These are phyloP conservation scores for Paraurostyla sp. DNA, from an alignment of 73 alveolate genomes.

Conservation along the genomic window DNA sequence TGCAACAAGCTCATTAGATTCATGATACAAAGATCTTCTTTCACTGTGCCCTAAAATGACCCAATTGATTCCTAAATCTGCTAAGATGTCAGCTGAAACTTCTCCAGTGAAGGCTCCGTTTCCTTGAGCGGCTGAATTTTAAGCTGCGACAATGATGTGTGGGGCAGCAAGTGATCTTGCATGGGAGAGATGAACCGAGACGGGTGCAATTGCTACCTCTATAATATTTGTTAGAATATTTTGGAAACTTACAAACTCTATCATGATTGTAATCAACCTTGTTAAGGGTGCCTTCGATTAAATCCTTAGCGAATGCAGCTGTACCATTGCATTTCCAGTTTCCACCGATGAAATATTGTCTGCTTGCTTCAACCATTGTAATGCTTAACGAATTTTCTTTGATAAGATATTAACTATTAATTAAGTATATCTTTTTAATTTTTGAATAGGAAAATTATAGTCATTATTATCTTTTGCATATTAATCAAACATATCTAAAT, in stretches of 20 bases:
- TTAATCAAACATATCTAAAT: slow-evolving; percentile 25
- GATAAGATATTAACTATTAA: no score
- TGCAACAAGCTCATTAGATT: slow-evolving; percentile 95
- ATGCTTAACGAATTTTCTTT: no score
- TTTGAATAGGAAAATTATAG: not conserved
- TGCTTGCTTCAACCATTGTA: slow-evolving; percentile 16
- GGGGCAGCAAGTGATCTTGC: slow-evolving; percentile 67
- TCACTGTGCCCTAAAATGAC: slow-evolving; percentile 99
- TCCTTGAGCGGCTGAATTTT: slow-evolving; percentile 88
- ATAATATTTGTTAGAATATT: not conserved
- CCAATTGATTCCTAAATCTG: slow-evolving; percentile 95
- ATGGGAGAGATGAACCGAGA: slow-evolving; percentile 77
- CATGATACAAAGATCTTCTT: slow-evolving; percentile 96
- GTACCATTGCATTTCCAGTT: slow-evolving; percentile 98
- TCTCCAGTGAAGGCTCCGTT: slow-evolving; percentile 99
- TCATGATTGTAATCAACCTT: slow-evolving; percentile 76
- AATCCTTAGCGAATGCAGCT: slow-evolving; percentile 77
- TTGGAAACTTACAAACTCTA: slow-evolving; percentile 77
- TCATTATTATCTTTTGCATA: not conserved
- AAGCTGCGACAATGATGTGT: slow-evolving; percentile 84
- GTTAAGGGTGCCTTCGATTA: slow-evolving; percentile 84
- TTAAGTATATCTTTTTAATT: not conserved
- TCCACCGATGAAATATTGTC: slow-evolving; percentile 92
- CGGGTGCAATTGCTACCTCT: slow-evolving; percentile 89
- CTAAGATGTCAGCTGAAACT: slow-evolving; percentile 95